Percentiles rank a stretch among this genome's conserved stretches.
Evolutionary conservation across 2,329 filamentous ascomycete genomes (phyloP).

Genomic region (Colletotrichum lindemuthianum): DNA sequence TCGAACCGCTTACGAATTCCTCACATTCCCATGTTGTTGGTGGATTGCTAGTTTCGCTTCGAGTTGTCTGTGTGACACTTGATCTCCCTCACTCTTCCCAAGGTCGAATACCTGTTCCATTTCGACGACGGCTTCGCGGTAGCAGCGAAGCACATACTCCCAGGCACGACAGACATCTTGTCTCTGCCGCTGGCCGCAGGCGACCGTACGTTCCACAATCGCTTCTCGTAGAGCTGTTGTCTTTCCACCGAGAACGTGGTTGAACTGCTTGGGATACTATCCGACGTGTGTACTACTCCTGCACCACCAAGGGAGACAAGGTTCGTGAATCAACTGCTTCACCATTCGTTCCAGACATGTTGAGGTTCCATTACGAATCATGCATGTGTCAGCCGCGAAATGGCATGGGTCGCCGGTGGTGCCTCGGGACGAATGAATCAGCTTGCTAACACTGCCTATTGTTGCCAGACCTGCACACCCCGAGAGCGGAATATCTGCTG

Average conservation of each 20-base stretch:
- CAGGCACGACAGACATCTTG: conserved; percentile 49
- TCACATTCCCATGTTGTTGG: conserved; percentile 45
- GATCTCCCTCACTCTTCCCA: conserved; percentile 39
- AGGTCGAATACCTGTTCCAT: conserved; percentile 34
- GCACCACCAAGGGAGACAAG: conserved; percentile 22
- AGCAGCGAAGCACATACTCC: conserved; percentile 54
- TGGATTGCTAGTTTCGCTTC: conserved; percentile 43
- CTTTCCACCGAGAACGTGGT: conserved; percentile 31
- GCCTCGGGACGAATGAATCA: not conserved
- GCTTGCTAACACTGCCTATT: conserved; percentile 13
- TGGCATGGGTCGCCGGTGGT: not conserved
- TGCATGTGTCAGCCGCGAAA: not conserved
- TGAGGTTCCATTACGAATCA: not conserved
- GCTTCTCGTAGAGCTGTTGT: conserved; percentile 46
- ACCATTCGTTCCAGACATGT: not conserved
- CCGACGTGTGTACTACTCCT: conserved; percentile 22
- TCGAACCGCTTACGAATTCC: conserved; percentile 30
- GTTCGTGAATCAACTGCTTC: conserved; percentile 18
- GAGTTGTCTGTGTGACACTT: conserved; percentile 47
- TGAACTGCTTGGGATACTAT: not conserved
- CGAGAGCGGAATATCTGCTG: too few species aligned
- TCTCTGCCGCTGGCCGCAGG: conserved; percentile 62
- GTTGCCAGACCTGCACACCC: too few species aligned
- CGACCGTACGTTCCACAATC: conserved; percentile 61
- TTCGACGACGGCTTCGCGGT: conserved; percentile 52